A percentile compares a stretch with the other conserved stretches of the same genome.
Evolutionary conservation across 805 yeast species (phyloP).

Genomic region (Candida taoyuanica): DNA sequence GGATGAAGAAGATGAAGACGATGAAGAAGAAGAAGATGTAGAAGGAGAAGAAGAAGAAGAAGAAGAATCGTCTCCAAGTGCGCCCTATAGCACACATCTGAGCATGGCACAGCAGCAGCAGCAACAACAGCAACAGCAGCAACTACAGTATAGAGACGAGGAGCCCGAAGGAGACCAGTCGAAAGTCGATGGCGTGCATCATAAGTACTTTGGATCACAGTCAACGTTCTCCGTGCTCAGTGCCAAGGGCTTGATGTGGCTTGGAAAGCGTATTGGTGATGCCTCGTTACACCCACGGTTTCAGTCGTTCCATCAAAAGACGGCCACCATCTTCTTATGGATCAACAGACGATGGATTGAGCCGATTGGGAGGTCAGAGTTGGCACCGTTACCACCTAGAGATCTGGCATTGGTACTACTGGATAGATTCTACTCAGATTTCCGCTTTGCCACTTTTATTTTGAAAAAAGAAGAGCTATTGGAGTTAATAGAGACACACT

Average conservation of each 20-base stretch:
- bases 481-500: constrained; percentile 20
- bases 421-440: constrained; percentile 9
- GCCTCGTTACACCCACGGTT: constrained; percentile 21
- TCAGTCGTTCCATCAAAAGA: constrained; percentile 19
- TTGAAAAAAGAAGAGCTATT: constrained; percentile 16
- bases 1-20: no score
- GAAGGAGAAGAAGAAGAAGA: neutral
- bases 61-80: no score
- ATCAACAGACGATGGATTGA: constrained; percentile 31
- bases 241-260: constrained; percentile 37
- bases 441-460: constrained; percentile 9
- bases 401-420: constrained; percentile 20
- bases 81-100: no score
- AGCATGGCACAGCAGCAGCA: neutral
- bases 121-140: neutral
- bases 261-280: constrained; percentile 24
- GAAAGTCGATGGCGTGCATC: constrained; percentile 1
- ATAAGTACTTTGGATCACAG: constrained; percentile 23
- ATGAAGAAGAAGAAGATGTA: constrained; percentile 1
- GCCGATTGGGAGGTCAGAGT: constrained; percentile 26
- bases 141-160: neutral
- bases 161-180: neutral
- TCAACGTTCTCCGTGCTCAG: constrained; percentile 36
- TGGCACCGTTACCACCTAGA: constrained; percentile 31
- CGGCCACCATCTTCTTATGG: constrained; percentile 19